Percentiles rank a stretch among this genome's conserved stretches.
phyloP scores from a whole-genome alignment of 192 early-diverging fungal species.

The Coemansia sp. region DNA sequence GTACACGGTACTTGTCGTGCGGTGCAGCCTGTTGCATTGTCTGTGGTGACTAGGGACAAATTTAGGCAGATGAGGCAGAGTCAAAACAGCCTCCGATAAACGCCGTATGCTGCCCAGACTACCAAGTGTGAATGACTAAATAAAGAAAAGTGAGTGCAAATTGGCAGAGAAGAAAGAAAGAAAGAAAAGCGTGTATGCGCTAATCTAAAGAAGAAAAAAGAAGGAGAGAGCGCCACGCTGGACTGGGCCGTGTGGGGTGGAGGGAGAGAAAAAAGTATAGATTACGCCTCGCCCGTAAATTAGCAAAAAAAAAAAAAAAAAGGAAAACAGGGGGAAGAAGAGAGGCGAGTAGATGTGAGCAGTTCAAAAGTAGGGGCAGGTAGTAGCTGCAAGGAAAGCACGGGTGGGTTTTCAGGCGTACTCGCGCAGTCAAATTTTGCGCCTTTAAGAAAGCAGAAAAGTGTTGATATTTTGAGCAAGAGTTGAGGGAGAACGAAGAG shows the following conservation, averaged over 20 bases:
- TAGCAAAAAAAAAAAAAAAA: conserved; percentile 1
- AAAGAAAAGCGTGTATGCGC: neutral
- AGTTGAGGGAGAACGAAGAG: neutral
- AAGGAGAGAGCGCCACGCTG: conserved; percentile 2
- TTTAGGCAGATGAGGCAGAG: conserved; percentile 7
- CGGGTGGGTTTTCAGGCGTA: neutral
- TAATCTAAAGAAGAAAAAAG: neutral
- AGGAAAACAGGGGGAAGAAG: neutral
- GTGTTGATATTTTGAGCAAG: neutral
- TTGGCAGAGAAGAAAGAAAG: conserved; percentile 1
- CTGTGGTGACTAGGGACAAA: conserved; percentile 2
- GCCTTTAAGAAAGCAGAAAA: neutral
- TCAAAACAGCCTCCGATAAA: conserved; percentile 6
- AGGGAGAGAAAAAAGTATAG: conserved; percentile 1
- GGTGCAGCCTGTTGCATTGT: conserved; percentile 43
- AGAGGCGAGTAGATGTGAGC: neutral
- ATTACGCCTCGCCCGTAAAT: conserved; percentile 7
- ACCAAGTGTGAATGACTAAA: neutral
- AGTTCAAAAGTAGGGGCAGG: neutral
- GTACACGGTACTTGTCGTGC: conserved; percentile 51
- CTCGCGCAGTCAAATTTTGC: conserved; percentile 1
- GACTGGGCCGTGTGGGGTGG: neutral
- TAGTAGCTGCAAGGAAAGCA: neutral
- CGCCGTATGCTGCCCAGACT: conserved; percentile 1
- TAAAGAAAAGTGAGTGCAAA: conserved; percentile 5